Evolutionary conservation across 768 basidiomycete species (phyloP).

Genomic region (Pholiota conissans): DNA sequence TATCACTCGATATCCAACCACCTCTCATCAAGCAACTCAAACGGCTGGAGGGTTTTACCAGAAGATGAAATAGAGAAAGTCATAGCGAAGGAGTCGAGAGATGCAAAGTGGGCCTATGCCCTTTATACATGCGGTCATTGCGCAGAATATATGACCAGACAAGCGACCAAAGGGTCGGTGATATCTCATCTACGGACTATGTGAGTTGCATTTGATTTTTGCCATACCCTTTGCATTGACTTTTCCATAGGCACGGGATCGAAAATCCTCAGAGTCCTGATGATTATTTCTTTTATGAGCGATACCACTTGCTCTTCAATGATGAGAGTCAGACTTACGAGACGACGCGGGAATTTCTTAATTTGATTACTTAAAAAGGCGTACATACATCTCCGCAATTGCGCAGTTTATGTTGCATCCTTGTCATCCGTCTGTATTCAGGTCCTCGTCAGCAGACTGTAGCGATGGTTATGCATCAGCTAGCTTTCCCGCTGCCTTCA

Average conservation of each 20-base stretch:
- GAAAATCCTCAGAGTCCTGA: no score
- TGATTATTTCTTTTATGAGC: conserved; percentile 3
- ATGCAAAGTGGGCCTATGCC: conserved; percentile 6
- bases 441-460: no score
- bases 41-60: background rate
- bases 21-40: background rate
- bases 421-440: no score
- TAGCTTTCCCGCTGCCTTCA: no score
- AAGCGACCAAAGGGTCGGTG: background rate
- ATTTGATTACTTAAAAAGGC: no score
- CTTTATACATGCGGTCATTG: conserved; percentile 10
- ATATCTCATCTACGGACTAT: background rate
- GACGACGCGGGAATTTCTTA: no score
- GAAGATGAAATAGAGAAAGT: no score
- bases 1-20: no score
- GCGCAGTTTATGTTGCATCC: no score
- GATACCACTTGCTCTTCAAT: background rate
- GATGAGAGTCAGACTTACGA: background rate
- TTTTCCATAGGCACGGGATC: no score
- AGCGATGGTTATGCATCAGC: no score
- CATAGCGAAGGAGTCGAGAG: conserved; percentile 1
- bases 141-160: background rate
- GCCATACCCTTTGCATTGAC: background rate
- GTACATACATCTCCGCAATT: no score
- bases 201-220: background rate